Percentiles rank a stretch among this genome's conserved stretches.
Evolutionary conservation across 1,139 yeast species (phyloP).

Genomic region (Yamadazyma pseudoaaseri): DNA sequence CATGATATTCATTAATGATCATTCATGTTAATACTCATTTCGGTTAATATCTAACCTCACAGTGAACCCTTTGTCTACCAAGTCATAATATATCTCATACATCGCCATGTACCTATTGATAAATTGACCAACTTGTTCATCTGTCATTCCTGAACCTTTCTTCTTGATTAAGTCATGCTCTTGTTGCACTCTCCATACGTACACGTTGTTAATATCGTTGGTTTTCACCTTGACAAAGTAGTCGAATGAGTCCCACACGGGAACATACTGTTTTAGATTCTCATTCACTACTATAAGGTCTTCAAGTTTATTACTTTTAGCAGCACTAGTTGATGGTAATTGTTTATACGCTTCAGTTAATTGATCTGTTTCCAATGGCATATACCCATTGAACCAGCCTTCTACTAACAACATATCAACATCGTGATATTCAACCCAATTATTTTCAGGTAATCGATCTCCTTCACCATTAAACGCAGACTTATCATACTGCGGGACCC

Average conservation of each 20-base stretch:
- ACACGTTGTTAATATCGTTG: slow-evolving; percentile 58
- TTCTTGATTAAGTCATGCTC: slow-evolving; percentile 61
- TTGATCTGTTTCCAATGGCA: slow-evolving; percentile 32
- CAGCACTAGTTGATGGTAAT: slow-evolving; percentile 17
- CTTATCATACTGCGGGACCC: slow-evolving; percentile 78
- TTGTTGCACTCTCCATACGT: slow-evolving; percentile 81
- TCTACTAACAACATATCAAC: slow-evolving; percentile 74
- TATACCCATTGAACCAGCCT: slow-evolving; percentile 93
- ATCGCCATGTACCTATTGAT: slow-evolving; percentile 86
- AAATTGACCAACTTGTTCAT: slow-evolving; percentile 61
- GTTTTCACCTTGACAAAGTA: slow-evolving; percentile 62
- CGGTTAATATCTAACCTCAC: slow-evolving; percentile 7
- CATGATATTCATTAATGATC: slow-evolving; percentile 1
- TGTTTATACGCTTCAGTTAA: slow-evolving; percentile 22
- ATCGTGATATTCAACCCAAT: slow-evolving; percentile 36
- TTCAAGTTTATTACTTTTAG: slow-evolving; percentile 24
- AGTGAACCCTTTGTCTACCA: slow-evolving; percentile 13
- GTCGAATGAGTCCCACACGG: slow-evolving; percentile 60
- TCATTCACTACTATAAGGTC: slow-evolving; percentile 48
- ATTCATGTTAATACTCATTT: slow-evolving; percentile 2
- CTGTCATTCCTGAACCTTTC: slow-evolving; percentile 78
- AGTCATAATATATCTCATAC: slow-evolving; percentile 65
- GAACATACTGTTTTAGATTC: slow-evolving; percentile 46
- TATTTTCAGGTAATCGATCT: slow-evolving; percentile 50
- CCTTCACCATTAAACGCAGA: slow-evolving; percentile 74